phyloP scores from a whole-genome alignment of 1,139 yeast genomes.

The Blastobotrys malaysiensis region DNA sequence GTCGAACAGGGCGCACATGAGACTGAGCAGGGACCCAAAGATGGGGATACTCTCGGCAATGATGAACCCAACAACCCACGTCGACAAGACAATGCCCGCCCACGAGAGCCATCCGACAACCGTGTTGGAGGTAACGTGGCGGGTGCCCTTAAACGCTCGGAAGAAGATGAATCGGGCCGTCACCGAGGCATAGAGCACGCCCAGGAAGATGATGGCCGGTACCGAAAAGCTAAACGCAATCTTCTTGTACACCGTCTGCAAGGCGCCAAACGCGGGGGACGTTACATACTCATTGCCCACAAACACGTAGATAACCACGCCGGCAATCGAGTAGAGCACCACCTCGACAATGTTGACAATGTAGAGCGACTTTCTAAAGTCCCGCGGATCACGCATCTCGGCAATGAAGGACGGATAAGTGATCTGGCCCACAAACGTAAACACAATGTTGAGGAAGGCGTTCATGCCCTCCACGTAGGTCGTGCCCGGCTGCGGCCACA shows the following conservation, averaged over 20 bases:
- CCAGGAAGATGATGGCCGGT: slow-evolving; percentile 54
- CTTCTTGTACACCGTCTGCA: slow-evolving; percentile 43
- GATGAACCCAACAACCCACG: slow-evolving; percentile 53
- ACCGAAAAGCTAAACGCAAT: slow-evolving; percentile 56
- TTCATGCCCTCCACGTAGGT: slow-evolving; percentile 51
- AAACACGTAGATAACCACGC: slow-evolving; percentile 52
- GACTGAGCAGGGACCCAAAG: slow-evolving; percentile 51
- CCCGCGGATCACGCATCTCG: slow-evolving; percentile 54
- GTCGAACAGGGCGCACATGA: slow-evolving; percentile 60
- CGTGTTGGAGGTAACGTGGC: slow-evolving; percentile 47
- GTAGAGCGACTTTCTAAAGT: slow-evolving; percentile 52
- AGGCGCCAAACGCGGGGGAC: slow-evolving; percentile 57
- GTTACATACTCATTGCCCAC: slow-evolving; percentile 51
- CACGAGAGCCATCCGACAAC: slow-evolving; percentile 49
- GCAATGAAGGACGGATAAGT: slow-evolving; percentile 57
- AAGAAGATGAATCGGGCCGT: slow-evolving; percentile 48
- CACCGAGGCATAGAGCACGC: slow-evolving; percentile 51
- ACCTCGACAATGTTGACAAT: slow-evolving; percentile 49
- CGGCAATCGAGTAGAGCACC: slow-evolving; percentile 48
- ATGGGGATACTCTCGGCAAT: slow-evolving; percentile 62
- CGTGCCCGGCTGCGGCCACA: slow-evolving; percentile 49
- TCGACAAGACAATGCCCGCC: slow-evolving; percentile 39
- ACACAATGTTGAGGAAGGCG: slow-evolving; percentile 54
- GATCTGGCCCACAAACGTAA: slow-evolving; percentile 60
- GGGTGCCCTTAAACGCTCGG: slow-evolving; percentile 39